Base-by-base conservation (phyloP, 495 filamentous ascomycete genomes). In the Xylaria intraflava region DNA sequence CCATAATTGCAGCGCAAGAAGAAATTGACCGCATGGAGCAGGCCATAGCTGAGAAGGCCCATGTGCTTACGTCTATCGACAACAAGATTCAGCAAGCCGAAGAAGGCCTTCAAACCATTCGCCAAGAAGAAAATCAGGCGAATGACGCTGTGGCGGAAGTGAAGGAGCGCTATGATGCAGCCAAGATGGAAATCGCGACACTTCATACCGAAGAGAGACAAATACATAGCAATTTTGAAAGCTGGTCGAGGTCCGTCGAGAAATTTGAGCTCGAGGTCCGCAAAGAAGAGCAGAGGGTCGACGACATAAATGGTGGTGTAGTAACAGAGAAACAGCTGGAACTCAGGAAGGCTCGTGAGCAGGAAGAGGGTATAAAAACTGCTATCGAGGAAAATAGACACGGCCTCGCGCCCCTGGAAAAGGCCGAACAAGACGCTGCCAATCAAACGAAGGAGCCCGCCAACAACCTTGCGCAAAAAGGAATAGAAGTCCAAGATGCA, bases 221-320 rank as follows among this genome's bases (percentile, higher is more conserved):
- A 4, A 76, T 81, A 16, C 62, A 73, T 22, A 36, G 55, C 8
- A 58, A 55, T 19, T 55, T 82, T 7, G 71, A 62, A 12, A 57
- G 40, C 14, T 65, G 62, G 16, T 57, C 68, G 3, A 52, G 63
- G 1, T 68, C 71, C 17, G 62, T 75, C 6, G 63, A 72, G 39
- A 59, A 63, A 0, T 57, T 62, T 29, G 65, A 76, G 42, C 46
- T 46, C 24, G 68, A 70, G 40, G 77, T 79, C 54, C 60, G 46
- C 3, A 62, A 54, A 17, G 77, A 80, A 58, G 58, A 72, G 50
- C 44, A 60, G 23, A 70, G 72, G 3, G 64, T 82, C 14, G 80
- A 82, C 57, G 74, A 79, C 30, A 74, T 79, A 4, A 77, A 77
- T 50, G 79, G 80, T 40, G 78, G 77, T 46, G 62, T 69, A 51